Percentiles rank a stretch among this genome's conserved stretches.
These are phyloP conservation scores for Penicillium atrosanguineum DNA, from an alignment of 495 filamentous ascomycete species.

Conservation along the genomic window DNA sequence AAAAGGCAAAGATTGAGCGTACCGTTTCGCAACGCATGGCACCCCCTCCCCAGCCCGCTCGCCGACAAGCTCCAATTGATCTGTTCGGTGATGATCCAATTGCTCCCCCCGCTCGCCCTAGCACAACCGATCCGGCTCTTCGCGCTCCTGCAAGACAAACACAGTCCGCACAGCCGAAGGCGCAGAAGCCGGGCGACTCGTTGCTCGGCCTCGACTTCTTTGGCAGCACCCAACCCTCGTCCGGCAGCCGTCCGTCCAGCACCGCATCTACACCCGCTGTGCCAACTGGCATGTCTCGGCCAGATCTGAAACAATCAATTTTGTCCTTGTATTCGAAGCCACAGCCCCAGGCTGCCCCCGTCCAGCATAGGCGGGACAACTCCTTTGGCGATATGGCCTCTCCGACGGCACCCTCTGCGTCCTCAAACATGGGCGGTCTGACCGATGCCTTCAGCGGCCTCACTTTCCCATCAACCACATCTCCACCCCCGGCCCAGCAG, in stretches of 20 bases:
- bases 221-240: slow-evolving; percentile 62
- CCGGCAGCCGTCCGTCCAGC: slow-evolving; percentile 68
- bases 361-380: slow-evolving; percentile 55
- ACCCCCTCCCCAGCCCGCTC: slow-evolving; percentile 43
- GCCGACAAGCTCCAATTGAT: slow-evolving; percentile 52
- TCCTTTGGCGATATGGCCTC: slow-evolving; percentile 71
- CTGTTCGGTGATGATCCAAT: slow-evolving; percentile 61
- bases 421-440: slow-evolving; percentile 65
- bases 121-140: slow-evolving; percentile 60
- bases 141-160: slow-evolving; percentile 56
- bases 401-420: slow-evolving; percentile 42
- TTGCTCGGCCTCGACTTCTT: slow-evolving; percentile 93
- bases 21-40: slow-evolving; percentile 52
- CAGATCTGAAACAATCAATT: slow-evolving; percentile 96
- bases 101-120: slow-evolving; percentile 61
- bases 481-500: slow-evolving; percentile 48
- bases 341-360: slow-evolving; percentile 59
- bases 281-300: slow-evolving; percentile 66
- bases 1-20: slow-evolving; percentile 67
- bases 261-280: slow-evolving; percentile 59
- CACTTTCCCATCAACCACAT: slow-evolving; percentile 63
- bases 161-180: slow-evolving; percentile 51
- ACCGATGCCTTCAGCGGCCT: slow-evolving; percentile 86
- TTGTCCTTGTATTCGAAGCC: slow-evolving; percentile 90
- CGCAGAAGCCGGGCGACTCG: slow-evolving; percentile 74